A percentile compares a stretch with the other conserved stretches of the same genome.
Conservation (phyloP, 768 basidiomycete genomes). For the Trametopsis cervina region DNA sequence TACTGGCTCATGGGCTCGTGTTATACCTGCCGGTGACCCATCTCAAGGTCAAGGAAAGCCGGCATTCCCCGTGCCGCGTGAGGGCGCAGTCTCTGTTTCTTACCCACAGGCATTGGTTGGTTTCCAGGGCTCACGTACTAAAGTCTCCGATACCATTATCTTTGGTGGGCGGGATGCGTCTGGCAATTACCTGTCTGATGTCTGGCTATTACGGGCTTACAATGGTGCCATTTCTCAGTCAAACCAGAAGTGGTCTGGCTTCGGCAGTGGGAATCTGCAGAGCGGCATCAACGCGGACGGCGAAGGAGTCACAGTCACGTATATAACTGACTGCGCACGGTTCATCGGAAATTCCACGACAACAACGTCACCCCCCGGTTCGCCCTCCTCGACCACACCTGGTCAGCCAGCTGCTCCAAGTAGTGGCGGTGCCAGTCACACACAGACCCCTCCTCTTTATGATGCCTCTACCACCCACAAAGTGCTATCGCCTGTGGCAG, state of each 20-base stretch:
- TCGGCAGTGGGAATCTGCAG: constrained; percentile 53
- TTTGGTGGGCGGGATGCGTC: constrained; percentile 68
- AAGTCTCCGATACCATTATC: constrained; percentile 56
- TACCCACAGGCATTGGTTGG: constrained; percentile 52
- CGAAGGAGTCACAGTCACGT: constrained; percentile 55
- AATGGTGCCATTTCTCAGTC: constrained; percentile 51
- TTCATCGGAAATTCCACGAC: constrained; percentile 18
- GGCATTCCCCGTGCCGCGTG: constrained; percentile 58
- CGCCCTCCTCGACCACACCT: constrained; percentile 4
- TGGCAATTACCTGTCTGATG: constrained; percentile 63
- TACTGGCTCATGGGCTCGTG: constrained; percentile 52
- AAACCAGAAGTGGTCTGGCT: constrained; percentile 54
- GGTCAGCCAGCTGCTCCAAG: constrained; percentile 5
- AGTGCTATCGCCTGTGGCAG: constrained; percentile 39
- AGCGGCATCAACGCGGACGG: constrained; percentile 62
- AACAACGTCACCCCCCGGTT: constrained; percentile 8
- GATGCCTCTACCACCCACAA: constrained; percentile 42
- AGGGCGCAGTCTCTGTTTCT: constrained; percentile 63
- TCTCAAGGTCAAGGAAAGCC: constrained; percentile 26
- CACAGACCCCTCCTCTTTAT: not conserved
- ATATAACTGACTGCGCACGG: constrained; percentile 54
- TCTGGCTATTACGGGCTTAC: constrained; percentile 77
- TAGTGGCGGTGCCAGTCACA: not conserved
- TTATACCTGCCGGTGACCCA: constrained; percentile 75
- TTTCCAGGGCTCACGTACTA: constrained; percentile 33